Percentiles rank a stretch among this genome's conserved stretches.
phyloP scores from a whole-genome alignment of 2,329 filamentous ascomycete genomes.

The Colletotrichum lini region DNA sequence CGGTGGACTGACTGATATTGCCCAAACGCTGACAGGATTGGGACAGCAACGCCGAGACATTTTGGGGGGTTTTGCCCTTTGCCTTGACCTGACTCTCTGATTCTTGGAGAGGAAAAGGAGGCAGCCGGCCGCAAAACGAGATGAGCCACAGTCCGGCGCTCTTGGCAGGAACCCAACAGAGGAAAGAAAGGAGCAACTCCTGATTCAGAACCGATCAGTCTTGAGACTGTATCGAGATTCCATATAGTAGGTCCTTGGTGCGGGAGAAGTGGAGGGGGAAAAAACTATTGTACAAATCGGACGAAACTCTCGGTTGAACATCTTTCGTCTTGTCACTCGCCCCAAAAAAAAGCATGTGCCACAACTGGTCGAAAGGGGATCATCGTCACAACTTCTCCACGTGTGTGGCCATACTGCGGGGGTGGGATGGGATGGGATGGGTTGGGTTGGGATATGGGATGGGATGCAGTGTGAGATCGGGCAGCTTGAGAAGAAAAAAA shows the following conservation, averaged over 20 bases:
- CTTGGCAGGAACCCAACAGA: constrained; percentile 29
- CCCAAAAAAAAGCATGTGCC: background rate
- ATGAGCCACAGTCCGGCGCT: constrained; percentile 33
- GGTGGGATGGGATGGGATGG: background rate
- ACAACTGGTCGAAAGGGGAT: background rate
- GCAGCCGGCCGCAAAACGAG: constrained; percentile 26
- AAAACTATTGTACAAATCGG: background rate
- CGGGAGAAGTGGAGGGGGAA: too few species aligned
- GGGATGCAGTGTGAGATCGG: too few species aligned
- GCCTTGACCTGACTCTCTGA: background rate
- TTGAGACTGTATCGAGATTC: background rate
- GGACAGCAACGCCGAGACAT: constrained; percentile 31
- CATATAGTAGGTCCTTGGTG: background rate
- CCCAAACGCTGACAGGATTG: background rate
- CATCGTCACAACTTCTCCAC: constrained; percentile 19
- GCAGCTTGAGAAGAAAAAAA: too few species aligned
- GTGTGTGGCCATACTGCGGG: constrained; percentile 22
- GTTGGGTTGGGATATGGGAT: background rate
- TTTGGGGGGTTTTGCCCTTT: background rate
- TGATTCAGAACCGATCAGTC: background rate
- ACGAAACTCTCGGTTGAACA: background rate
- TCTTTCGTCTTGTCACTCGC: constrained; percentile 11
- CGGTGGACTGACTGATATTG: constrained; percentile 30
- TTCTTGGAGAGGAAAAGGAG: constrained; percentile 8
- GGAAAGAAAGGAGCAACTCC: constrained; percentile 1